Conservation (phyloP, 768 basidiomycete genomes). For the Sarcomyxa edulis region DNA sequence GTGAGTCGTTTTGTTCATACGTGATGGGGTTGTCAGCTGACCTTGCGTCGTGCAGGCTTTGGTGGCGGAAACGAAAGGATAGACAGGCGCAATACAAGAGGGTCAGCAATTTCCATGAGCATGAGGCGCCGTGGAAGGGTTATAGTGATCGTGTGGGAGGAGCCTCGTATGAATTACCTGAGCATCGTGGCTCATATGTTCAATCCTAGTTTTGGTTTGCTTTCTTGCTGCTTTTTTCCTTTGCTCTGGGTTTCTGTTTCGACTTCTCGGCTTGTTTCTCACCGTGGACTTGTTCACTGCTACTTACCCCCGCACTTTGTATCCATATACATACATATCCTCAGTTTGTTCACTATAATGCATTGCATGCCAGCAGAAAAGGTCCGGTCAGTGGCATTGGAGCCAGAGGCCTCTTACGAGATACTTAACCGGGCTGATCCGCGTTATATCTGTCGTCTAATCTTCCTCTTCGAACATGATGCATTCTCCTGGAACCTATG, state of each 20-base stretch:
- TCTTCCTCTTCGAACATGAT: no score
- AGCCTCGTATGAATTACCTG: slow-evolving; percentile 8
- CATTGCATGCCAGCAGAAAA: not conserved
- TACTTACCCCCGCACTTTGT: not conserved
- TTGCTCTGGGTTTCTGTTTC: not conserved
- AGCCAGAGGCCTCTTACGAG: no score
- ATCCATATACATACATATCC: not conserved
- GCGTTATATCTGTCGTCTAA: no score
- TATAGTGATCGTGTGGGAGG: no score
- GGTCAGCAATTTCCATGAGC: slow-evolving; percentile 5
- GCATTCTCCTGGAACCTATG: no score
- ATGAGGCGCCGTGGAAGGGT: slow-evolving; percentile 6
- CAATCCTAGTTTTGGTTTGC: not conserved
- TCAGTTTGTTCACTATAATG: not conserved
- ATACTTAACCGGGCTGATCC: no score
- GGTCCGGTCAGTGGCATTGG: no score
- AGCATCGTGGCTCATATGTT: slow-evolving; percentile 4
- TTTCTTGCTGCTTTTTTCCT: not conserved
- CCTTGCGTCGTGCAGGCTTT: slow-evolving; percentile 13
- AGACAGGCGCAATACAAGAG: slow-evolving; percentile 2
- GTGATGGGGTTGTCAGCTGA: not conserved
- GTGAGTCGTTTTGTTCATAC: slow-evolving; percentile 22
- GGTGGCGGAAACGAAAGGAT: slow-evolving; percentile 21
- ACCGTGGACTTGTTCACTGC: not conserved
- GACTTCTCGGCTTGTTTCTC: not conserved